Base-by-base conservation (phyloP, 495 filamentous ascomycete genomes). In the Tuber calosporum region DNA sequence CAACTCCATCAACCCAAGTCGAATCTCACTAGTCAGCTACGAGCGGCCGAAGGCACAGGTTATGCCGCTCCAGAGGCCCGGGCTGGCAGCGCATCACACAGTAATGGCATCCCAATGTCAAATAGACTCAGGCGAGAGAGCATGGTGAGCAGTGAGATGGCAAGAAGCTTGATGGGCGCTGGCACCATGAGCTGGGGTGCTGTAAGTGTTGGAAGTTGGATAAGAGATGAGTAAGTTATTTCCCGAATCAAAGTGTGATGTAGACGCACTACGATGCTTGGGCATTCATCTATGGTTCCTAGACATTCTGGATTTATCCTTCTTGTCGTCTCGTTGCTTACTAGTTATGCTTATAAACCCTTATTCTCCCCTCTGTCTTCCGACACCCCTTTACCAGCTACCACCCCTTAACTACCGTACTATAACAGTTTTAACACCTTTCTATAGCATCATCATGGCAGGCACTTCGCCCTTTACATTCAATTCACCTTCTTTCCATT, bases 151-250 rank as follows among this genome's bases (percentile, higher is more conserved):
- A 67, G 74, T 9, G 80, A 81, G 11, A 83, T 93, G 74, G 92
- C 91, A 69, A 90, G 93, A 69, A 99, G 96, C 84, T 84, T 97
- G 80, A 90, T 94, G 77, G 90, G 88, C 74, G 94, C 93, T 74
- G 90, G 88, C 74, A 94, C 94, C 70, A 96, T 97, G 93, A 98
- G 96, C 82, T 99, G 93, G 93, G 95, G 96, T 81, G 96, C 94
- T 72, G 87, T 96, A 36, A 98, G 95, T 62, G 91, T 98, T 74
- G 93, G 94, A 71, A 97, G 94, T 82, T 98, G 93, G 87, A 94
- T 99, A 83, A 88, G 92, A 80, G 95, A 99, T 85, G 95, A 99
- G 95, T 98, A 88, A 89, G 94, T 93, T 77, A 74, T 76, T 39
- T 58, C 67, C 74, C 58, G 43, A 68, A 73, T 38, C 26, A 75